Evolutionary conservation across 2,329 filamentous ascomycete species (phyloP), one percentile per base, ranked within the genome.

Genomic region (Cladorrhinum sp.): DNA sequence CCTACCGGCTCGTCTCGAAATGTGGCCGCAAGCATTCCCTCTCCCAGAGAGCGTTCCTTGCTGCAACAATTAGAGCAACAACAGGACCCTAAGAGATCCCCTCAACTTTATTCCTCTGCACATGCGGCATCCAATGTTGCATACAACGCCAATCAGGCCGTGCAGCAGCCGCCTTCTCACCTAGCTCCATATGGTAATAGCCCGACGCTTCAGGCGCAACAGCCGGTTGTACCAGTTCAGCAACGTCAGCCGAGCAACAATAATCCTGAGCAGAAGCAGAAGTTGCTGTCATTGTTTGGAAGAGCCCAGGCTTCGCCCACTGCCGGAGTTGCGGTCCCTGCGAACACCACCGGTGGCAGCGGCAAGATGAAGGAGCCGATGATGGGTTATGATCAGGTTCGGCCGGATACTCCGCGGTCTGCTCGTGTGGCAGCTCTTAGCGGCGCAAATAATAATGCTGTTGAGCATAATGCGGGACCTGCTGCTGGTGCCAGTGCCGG

Each of bases 281-380:
- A 76, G 59, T 74, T 83, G 3, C 76, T 91, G 12, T 88, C 86
- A 4, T 79, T 91, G 1, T 89, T 91, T 68, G 81, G 83, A 24
- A 84, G 83, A 68, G 69, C 76, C 3, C 70, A 73, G 49, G 52
- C 68, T 4, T 69, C 68, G 18, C 58, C 68, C 12, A 62, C 64
- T 14, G 60, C 64, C 24, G 66, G 56, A 3, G 57, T 57, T 30
- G 33, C 55, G 10, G 42, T 46, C 10, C n/a, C 16, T 7, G n/a
- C n/a, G 5, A 46, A 46, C 18, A 46, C 42, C 18, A 21, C 55
- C 33, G 63, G 62, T 9, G 60, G 60, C 55, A 54, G 64, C 61
- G 48, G 76, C 68, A 73, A 59, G 65, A 58, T 56, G 28, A 68
- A 63, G 63, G 60, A 68, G 63, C 67, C 62, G 51, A 59, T 61